phyloP scores from a whole-genome alignment of 306 rosid genomes.

The Cucurbita argyrosperma region DNA sequence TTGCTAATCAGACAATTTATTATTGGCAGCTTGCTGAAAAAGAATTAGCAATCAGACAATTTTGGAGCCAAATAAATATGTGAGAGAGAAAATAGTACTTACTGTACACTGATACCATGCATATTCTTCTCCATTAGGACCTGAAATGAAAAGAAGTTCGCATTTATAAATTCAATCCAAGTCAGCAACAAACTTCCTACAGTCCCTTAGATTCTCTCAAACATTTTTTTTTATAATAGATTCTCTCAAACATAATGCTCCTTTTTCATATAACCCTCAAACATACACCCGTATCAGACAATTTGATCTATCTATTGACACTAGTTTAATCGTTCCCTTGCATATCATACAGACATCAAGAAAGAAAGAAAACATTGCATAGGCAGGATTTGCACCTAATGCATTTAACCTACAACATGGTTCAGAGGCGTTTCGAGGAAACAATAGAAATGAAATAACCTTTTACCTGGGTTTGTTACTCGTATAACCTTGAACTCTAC shows the following conservation, averaged over 20 bases:
- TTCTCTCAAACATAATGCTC: too few species aligned
- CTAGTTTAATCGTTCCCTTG: not conserved
- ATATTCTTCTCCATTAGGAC: slow-evolving; percentile 90
- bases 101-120: slow-evolving; percentile 99
- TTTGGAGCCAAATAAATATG: not conserved
- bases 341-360: not conserved
- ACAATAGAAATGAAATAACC: not conserved
- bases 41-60: not conserved
- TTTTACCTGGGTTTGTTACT: slow-evolving; percentile 52
- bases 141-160: slow-evolving; percentile 31
- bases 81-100: slow-evolving; percentile 16
- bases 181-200: not conserved
- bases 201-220: too few species aligned
- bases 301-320: not conserved
- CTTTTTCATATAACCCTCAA: not conserved
- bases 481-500: slow-evolving; percentile 52
- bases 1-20: not conserved
- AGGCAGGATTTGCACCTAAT: not conserved
- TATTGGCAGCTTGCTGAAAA: not conserved
- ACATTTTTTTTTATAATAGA: too few species aligned
- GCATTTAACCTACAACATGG: not conserved
- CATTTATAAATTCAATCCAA: not conserved
- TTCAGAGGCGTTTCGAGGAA: not conserved
- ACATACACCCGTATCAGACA: not conserved
- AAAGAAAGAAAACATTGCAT: not conserved